phyloP scores from a whole-genome alignment of 805 yeast species.

The Ogataea paradorogensis region DNA sequence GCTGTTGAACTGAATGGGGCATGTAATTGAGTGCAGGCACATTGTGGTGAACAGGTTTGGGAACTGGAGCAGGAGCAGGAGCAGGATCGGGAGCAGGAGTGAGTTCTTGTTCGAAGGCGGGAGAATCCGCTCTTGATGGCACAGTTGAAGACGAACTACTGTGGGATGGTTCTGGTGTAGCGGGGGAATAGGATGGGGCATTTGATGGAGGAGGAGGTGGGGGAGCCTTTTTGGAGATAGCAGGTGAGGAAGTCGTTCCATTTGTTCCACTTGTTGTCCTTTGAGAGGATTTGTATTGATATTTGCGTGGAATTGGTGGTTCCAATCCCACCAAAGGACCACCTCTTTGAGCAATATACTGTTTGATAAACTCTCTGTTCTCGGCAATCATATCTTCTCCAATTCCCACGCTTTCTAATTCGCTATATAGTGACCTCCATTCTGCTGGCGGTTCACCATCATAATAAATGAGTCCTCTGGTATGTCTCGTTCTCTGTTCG shows the following conservation, averaged over 20 bases:
- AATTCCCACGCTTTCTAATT: conserved; percentile 74
- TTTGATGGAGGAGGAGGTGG: conserved; percentile 38
- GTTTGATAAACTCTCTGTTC: conserved; percentile 77
- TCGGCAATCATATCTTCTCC: conserved; percentile 87
- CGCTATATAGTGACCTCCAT: conserved; percentile 73
- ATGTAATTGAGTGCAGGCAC: conserved; percentile 21
- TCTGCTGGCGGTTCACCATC: conserved; percentile 81
- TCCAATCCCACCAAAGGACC: conserved; percentile 80
- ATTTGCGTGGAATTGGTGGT: conserved; percentile 75
- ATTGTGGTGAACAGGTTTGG: conserved; percentile 26
- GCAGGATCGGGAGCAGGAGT: background rate
- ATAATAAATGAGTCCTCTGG: conserved; percentile 63
- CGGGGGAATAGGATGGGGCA: conserved; percentile 1
- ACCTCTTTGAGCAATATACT: conserved; percentile 69
- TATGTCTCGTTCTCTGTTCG: conserved; percentile 53
- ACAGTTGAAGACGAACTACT: conserved; percentile 1
- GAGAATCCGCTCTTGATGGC: conserved; percentile 7
- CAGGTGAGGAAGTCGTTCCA: background rate
- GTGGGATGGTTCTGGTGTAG: conserved; percentile 21
- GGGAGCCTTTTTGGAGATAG: conserved; percentile 33
- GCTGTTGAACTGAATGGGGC: conserved; percentile 15
- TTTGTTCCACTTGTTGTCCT: conserved; percentile 1
- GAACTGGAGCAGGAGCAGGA: background rate
- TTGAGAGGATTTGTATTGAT: conserved; percentile 31
- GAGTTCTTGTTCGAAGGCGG: background rate